These are phyloP conservation scores for Chlorophyllum brunneum DNA, from an alignment of 768 basidiomycete genomes.

Conservation along the genomic window DNA sequence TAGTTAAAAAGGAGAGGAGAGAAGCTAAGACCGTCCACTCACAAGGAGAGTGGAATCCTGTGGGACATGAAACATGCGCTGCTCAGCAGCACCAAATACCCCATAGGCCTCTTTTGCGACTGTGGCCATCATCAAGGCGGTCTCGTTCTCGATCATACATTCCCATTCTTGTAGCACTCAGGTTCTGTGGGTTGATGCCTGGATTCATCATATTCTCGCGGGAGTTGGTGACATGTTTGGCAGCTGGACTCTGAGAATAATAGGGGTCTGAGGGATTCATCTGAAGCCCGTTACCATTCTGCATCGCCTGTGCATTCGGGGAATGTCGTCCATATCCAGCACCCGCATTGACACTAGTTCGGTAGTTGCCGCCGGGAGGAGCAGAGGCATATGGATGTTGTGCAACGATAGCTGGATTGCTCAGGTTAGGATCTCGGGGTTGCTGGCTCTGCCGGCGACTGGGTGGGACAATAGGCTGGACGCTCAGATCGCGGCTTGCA, in stretches of 20 bases:
- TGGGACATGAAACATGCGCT: constrained; percentile 21
- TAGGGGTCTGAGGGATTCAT: constrained; percentile 65
- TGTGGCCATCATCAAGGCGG: constrained; percentile 63
- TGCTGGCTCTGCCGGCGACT: constrained; percentile 69
- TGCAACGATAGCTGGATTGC: constrained; percentile 39
- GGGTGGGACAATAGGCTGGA: constrained; percentile 62
- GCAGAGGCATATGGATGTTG: constrained; percentile 75
- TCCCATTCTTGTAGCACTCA: constrained; percentile 48
- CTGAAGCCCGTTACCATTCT: constrained; percentile 38
- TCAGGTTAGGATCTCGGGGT: constrained; percentile 38
- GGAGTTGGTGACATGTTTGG: constrained; percentile 48
- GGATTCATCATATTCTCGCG: constrained; percentile 51
- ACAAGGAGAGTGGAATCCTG: not conserved
- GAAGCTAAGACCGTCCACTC: not conserved
- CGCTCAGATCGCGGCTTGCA: constrained; percentile 54
- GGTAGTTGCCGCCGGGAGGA: constrained; percentile 54
- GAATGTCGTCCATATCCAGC: constrained; percentile 55
- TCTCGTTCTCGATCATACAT: constrained; percentile 65
- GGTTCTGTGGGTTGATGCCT: constrained; percentile 32
- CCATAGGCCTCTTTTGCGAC: constrained; percentile 60
- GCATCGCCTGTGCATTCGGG: constrained; percentile 35
- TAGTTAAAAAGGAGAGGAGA: not conserved
- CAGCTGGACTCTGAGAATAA: constrained; percentile 50
- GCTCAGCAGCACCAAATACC: constrained; percentile 67
- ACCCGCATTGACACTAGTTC: constrained; percentile 27